Evolutionary conservation across 805 yeast species (phyloP).

Genomic region (Metschnikowia gelsemii): DNA sequence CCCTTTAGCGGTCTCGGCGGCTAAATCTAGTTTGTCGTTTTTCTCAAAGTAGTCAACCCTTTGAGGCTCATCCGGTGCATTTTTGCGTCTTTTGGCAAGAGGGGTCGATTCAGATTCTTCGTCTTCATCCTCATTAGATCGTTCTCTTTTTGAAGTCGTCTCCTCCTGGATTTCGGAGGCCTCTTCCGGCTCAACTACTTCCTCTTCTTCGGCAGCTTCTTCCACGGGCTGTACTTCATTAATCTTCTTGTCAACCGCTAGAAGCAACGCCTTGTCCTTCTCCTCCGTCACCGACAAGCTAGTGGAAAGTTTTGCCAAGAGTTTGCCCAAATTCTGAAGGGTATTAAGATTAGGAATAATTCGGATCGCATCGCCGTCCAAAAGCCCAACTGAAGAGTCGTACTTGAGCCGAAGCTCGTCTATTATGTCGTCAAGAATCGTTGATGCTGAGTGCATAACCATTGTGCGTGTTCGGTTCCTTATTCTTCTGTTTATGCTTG

Average conservation of each 20-base stretch:
- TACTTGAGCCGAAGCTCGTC: slow-evolving; percentile 52
- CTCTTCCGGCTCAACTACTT: slow-evolving; percentile 2
- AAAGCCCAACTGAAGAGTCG: slow-evolving; percentile 57
- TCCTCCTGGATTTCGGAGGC: background rate
- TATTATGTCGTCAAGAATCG: slow-evolving; percentile 51
- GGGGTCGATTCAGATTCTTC: slow-evolving; percentile 18
- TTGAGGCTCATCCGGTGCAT: background rate
- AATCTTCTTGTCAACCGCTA: slow-evolving; percentile 18
- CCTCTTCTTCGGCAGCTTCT: slow-evolving; percentile 9
- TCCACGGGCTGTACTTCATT: slow-evolving; percentile 7
- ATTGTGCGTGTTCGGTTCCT: slow-evolving; percentile 2
- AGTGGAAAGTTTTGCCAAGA: slow-evolving; percentile 39
- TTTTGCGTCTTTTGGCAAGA: slow-evolving; percentile 18
- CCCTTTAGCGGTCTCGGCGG: slow-evolving; percentile 13
- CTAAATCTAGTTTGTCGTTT: too few relatives aligned
- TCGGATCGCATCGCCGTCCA: slow-evolving; percentile 57
- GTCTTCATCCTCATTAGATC: slow-evolving; percentile 9
- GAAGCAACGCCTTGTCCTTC: slow-evolving; percentile 29
- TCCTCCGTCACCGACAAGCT: slow-evolving; percentile 37
- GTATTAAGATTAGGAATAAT: slow-evolving; percentile 42
- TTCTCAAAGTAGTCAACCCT: too few relatives aligned
- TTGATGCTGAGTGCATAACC: slow-evolving; percentile 33
- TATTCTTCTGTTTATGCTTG: background rate
- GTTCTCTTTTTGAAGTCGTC: slow-evolving; percentile 7
- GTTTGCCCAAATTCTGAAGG: slow-evolving; percentile 45